phyloP scores from a whole-genome alignment of 2,329 filamentous ascomycete species.

The Phyllosticta citribraziliensis region DNA sequence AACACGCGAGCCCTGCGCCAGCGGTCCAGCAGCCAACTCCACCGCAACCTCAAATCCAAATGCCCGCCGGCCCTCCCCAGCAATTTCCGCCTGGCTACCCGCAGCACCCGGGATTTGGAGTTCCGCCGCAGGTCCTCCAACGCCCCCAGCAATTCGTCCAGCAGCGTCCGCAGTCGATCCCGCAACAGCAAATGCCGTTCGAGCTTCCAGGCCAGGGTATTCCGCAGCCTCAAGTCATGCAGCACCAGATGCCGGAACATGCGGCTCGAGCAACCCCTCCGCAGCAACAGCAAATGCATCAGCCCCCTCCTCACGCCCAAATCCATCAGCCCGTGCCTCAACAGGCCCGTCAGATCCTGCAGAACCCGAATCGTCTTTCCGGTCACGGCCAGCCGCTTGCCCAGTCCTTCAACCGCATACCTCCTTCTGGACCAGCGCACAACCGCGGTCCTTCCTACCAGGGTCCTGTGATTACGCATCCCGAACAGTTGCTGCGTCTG shows the following conservation, averaged over 20 bases:
- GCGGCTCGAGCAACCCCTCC: conserved; percentile 9
- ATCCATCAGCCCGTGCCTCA: conserved; percentile 30
- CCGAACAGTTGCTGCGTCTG: conserved; percentile 64
- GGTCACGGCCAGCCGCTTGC: conserved; percentile 32
- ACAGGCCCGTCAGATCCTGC: conserved; percentile 62
- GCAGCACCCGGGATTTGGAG: conserved; percentile 20
- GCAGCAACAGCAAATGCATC: neutral
- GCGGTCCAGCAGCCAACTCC: conserved; percentile 3
- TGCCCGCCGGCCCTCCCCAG: conserved; percentile 14
- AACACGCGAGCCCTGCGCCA: conserved; percentile 25
- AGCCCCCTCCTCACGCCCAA: conserved; percentile 22
- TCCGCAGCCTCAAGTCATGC: conserved; percentile 24
- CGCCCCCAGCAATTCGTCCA: conserved; percentile 33
- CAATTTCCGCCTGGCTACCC: conserved; percentile 12
- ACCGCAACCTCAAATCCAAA: conserved; percentile 5
- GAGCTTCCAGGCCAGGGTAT: conserved; percentile 33
- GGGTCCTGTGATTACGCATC: conserved; percentile 51
- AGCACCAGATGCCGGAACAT: conserved; percentile 25
- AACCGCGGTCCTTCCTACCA: conserved; percentile 40
- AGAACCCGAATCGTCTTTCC: conserved; percentile 61
- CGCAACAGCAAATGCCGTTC: conserved; percentile 32
- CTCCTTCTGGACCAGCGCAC: conserved; percentile 26
- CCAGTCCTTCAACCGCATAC: conserved; percentile 19
- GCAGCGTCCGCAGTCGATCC: conserved; percentile 31
- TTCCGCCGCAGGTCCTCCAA: conserved; percentile 38